Conservation (phyloP, 2,329 filamentous ascomycete genomes). For the Colletotrichum gigasporum region DNA sequence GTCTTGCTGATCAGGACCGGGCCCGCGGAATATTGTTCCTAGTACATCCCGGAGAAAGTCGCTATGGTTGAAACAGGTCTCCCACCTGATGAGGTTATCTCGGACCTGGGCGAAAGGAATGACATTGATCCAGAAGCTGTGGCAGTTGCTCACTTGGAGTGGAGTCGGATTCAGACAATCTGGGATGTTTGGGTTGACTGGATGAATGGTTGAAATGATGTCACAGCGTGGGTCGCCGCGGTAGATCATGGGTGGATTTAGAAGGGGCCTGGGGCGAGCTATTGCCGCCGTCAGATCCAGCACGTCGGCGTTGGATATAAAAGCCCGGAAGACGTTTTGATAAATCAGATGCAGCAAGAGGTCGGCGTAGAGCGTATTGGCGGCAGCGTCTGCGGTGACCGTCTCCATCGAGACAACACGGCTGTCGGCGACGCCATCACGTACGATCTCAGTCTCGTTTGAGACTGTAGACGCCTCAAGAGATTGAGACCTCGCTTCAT, state of each 20-base stretch:
- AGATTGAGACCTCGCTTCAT: not conserved
- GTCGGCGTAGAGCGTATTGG: constrained; percentile 12
- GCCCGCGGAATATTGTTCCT: not conserved
- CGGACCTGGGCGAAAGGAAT: constrained; percentile 22
- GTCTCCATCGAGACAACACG: no score
- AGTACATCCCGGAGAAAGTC: constrained; percentile 18
- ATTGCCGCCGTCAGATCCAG: constrained; percentile 9
- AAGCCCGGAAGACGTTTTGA: constrained; percentile 24
- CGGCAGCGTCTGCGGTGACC: not conserved
- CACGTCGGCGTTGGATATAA: constrained; percentile 3
- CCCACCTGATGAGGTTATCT: constrained; percentile 25
- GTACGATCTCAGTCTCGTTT: no score
- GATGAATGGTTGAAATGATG: constrained; percentile 6
- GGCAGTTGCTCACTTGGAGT: not conserved
- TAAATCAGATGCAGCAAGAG: constrained; percentile 24
- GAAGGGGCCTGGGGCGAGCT: not conserved
- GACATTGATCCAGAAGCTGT: constrained; percentile 25
- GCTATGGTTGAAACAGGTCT: constrained; percentile 14
- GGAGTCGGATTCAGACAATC: constrained; percentile 8
- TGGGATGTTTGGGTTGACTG: constrained; percentile 26
- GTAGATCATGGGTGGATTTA: no score
- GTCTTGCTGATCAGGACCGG: no score
- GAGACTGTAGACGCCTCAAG: not conserved
- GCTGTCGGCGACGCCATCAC: no score
- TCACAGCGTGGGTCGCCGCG: constrained; percentile 13